These are phyloP conservation scores for Eremochloa ophiuroides DNA, from an alignment of 176 grass and related monocot species.

Conservation along the genomic window DNA sequence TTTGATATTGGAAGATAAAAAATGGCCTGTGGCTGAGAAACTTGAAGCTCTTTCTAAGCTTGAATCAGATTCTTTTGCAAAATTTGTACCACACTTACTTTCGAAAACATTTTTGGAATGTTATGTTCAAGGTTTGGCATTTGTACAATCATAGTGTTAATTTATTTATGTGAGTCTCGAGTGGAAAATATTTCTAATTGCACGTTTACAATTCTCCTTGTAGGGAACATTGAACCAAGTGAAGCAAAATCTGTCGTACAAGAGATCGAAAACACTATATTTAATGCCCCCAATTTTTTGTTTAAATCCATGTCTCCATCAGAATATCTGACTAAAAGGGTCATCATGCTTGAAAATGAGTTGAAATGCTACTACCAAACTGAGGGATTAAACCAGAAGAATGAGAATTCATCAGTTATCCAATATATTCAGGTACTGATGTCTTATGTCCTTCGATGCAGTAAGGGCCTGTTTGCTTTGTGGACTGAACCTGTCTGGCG, in stretches of 20 bases:
- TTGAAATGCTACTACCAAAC: slow-evolving; percentile 63
- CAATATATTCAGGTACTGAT: slow-evolving; percentile 88
- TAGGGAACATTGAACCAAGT: slow-evolving; percentile 81
- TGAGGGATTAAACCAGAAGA: slow-evolving; percentile 71
- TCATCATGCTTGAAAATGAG: slow-evolving; percentile 74
- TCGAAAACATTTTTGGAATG: slow-evolving; percentile 77
- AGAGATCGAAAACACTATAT: slow-evolving; percentile 71
- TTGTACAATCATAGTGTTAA: not conserved
- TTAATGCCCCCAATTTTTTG: slow-evolving; percentile 52
- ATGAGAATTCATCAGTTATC: slow-evolving; percentile 84
- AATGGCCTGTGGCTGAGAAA: slow-evolving; percentile 67
- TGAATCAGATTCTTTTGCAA: slow-evolving; percentile 51
- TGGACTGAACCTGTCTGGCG: not conserved
- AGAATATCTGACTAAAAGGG: slow-evolving; percentile 65
- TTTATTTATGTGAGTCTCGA: slow-evolving; percentile 6
- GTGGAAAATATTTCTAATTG: not conserved
- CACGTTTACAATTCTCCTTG: slow-evolving; percentile 11
- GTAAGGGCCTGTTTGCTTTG: not conserved
- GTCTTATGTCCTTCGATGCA: not conserved
- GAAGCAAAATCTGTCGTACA: slow-evolving; percentile 69
- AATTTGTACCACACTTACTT: slow-evolving; percentile 57
- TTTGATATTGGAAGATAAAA: slow-evolving; percentile 64
- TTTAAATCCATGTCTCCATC: slow-evolving; percentile 76
- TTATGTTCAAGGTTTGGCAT: slow-evolving; percentile 68
- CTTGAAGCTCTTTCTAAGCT: slow-evolving; percentile 72